Conservation (phyloP, 768 basidiomycete species). For the Kwoniella mangroviensis region DNA sequence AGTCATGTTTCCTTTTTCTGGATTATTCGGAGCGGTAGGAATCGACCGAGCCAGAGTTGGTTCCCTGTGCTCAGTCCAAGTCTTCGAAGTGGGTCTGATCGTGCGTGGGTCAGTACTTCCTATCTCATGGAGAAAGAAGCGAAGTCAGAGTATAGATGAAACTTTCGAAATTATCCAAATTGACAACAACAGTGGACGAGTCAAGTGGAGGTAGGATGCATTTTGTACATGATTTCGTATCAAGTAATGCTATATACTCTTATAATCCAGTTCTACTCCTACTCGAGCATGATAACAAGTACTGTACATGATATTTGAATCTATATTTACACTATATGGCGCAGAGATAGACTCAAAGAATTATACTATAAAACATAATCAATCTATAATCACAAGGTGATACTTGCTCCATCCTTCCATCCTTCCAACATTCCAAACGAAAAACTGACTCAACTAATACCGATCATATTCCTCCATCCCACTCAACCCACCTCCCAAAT, state of each 20-base stretch:
- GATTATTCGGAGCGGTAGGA: background rate
- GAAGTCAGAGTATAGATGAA: no score
- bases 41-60: background rate
- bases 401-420: background rate
- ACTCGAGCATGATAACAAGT: no score
- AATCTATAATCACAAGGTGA: no score
- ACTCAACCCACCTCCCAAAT: constrained; percentile 32
- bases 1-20: background rate
- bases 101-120: no score
- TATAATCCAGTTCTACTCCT: no score
- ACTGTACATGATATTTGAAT: background rate
- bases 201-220: constrained; percentile 15
- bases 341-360: no score
- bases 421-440: background rate
- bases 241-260: no score
- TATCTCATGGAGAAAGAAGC: no score
- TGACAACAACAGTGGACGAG: constrained; percentile 8
- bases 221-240: background rate
- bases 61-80: no score
- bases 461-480: constrained; percentile 52
- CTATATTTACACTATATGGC: background rate
- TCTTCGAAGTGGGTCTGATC: no score
- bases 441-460: background rate
- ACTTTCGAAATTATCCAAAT: no score
- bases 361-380: background rate